phyloP scores from a whole-genome alignment of 2,329 filamentous ascomycete genomes.

The Xylaria sp. region DNA sequence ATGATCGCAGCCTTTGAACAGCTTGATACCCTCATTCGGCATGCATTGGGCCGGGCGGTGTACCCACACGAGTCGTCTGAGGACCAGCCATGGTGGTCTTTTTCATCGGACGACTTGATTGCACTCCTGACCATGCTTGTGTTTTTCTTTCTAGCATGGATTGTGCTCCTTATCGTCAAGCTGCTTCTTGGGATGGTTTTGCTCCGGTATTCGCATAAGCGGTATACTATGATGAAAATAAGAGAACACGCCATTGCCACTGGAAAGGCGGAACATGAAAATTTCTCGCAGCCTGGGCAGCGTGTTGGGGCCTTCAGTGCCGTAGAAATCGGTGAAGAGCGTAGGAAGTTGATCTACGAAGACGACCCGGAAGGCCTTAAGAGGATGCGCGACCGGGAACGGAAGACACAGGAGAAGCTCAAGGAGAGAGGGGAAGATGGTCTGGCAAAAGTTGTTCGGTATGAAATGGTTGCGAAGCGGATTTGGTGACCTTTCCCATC shows the following conservation, averaged over 20 bases:
- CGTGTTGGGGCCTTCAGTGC: constrained; percentile 82
- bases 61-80: constrained; percentile 54
- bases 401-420: constrained; percentile 65
- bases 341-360: constrained; percentile 82
- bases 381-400: constrained; percentile 66
- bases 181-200: constrained; percentile 88
- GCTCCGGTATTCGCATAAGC: constrained; percentile 75
- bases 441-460: constrained; percentile 68
- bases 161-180: constrained; percentile 84
- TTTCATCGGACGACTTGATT: constrained; percentile 74
- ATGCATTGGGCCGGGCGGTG: constrained; percentile 75
- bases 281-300: constrained; percentile 72
- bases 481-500: constrained; percentile 72
- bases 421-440: constrained; percentile 58
- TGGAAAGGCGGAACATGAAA: constrained; percentile 56
- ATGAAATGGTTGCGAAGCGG: constrained; percentile 94
- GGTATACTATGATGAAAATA: constrained; percentile 82
- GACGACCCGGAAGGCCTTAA: constrained; percentile 78
- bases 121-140: constrained; percentile 81
- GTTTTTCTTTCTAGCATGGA: constrained; percentile 83
- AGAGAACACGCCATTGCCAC: constrained; percentile 60
- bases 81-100: constrained; percentile 55
- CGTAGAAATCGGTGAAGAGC: constrained; percentile 88
- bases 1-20: constrained; percentile 79
- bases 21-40: constrained; percentile 77